Conservation (phyloP, 208 protist species). For the Trypanosoma vivax region DNA sequence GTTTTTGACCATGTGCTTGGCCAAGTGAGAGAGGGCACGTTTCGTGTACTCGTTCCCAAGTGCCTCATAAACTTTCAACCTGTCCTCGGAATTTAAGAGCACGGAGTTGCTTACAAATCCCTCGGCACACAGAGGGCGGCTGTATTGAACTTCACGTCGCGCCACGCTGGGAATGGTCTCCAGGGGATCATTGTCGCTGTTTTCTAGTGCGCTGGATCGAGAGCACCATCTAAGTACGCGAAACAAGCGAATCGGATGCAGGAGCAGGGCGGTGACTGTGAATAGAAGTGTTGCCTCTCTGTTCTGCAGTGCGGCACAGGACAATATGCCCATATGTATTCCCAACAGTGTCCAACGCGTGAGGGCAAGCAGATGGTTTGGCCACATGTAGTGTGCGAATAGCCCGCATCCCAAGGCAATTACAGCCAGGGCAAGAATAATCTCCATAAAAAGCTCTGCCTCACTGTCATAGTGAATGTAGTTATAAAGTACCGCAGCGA, state of each 20-base stretch:
- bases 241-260: conserved; percentile 8
- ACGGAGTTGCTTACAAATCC: conserved; percentile 10
- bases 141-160: conserved; percentile 17
- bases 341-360: conserved; percentile 27
- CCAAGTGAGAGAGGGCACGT: conserved; percentile 44
- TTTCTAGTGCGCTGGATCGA: conserved; percentile 2
- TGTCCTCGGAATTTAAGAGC: conserved; percentile 7
- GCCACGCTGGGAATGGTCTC: conserved; percentile 21
- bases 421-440: not conserved
- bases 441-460: conserved; percentile 5
- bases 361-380: conserved; percentile 15
- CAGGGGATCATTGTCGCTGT: conserved; percentile 21
- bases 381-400: conserved; percentile 26
- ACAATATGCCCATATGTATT: conserved; percentile 1
- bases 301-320: conserved; percentile 26
- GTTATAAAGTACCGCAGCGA: conserved; percentile 2
- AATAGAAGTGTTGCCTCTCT: conserved; percentile 29
- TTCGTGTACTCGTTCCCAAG: conserved; percentile 46
- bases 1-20: conserved; percentile 33
- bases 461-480: conserved; percentile 9
- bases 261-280: not conserved
- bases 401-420: conserved; percentile 18
- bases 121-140: conserved; percentile 17
- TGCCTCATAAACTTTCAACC: conserved; percentile 36
- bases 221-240: conserved; percentile 19